Evolutionary conservation across 106 monocot genomes (phyloP).

Genomic region (Dioscorea alata): DNA sequence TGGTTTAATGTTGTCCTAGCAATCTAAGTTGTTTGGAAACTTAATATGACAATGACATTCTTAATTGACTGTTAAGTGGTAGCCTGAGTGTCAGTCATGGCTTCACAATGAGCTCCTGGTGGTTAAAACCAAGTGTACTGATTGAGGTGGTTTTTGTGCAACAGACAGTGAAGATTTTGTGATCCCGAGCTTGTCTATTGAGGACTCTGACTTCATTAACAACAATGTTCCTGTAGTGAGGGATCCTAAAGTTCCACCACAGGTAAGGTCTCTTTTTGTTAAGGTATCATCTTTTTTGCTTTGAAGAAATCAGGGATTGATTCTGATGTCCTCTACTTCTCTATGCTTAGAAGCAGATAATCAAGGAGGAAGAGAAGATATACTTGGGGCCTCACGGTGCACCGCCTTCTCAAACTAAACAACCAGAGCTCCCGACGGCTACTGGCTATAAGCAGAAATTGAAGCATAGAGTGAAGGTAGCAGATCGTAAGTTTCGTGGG

Average conservation of each 20-base stretch:
- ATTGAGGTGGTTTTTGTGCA: neutral
- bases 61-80: too few species aligned
- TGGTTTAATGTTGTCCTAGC: neutral
- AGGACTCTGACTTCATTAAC: slow-evolving; percentile 6
- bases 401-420: slow-evolving; percentile 59
- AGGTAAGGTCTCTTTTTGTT: slow-evolving; percentile 7
- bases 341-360: slow-evolving; percentile 10
- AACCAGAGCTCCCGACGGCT: slow-evolving; percentile 24
- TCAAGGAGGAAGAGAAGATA: slow-evolving; percentile 26
- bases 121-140: neutral
- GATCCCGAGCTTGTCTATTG: slow-evolving; percentile 31
- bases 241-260: slow-evolving; percentile 18
- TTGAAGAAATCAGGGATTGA: neutral
- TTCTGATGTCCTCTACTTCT: neutral
- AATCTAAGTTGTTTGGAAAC: neutral
- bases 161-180: slow-evolving; percentile 40
- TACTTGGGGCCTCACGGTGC: slow-evolving; percentile 91
- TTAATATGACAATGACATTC: neutral
- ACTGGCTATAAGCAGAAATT: slow-evolving; percentile 44
- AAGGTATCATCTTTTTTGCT: neutral
- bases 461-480: slow-evolving; percentile 69
- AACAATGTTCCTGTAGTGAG: slow-evolving; percentile 1
- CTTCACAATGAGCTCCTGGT: neutral
- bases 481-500: slow-evolving; percentile 41
- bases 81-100: too few species aligned